These are phyloP conservation scores for Erodium maritimum DNA, from an alignment of 345 rosid genomes.

Conservation along the genomic window DNA sequence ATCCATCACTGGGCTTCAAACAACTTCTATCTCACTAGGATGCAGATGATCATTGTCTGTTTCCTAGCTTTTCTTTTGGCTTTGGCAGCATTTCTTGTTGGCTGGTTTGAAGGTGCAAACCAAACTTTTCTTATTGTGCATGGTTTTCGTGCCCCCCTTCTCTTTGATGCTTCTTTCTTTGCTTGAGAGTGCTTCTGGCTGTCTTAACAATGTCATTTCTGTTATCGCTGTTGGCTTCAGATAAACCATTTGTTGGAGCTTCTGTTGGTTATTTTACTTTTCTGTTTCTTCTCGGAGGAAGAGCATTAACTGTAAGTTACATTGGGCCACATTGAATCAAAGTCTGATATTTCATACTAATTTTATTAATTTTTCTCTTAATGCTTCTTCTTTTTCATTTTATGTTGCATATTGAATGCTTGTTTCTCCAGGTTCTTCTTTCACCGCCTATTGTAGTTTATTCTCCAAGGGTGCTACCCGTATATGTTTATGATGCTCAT, in stretches of 20 bases:
- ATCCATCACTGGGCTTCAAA: slow-evolving; percentile 97
- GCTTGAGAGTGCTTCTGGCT: not conserved
- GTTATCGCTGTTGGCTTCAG: slow-evolving; percentile 29
- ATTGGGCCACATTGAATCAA: not conserved
- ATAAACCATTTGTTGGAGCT: slow-evolving; percentile 92
- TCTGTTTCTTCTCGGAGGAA: slow-evolving; percentile 88
- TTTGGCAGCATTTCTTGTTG: slow-evolving; percentile 95
- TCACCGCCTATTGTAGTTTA: slow-evolving; percentile 99
- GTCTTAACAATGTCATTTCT: slow-evolving; percentile 11
- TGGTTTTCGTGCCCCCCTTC: not conserved
- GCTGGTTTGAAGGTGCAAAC: slow-evolving; percentile 66
- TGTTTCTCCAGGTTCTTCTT: slow-evolving; percentile 73
- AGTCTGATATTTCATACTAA: slow-evolving; percentile 4
- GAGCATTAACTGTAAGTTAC: slow-evolving; percentile 82
- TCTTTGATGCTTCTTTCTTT: not conserved
- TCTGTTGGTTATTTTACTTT: slow-evolving; percentile 97
- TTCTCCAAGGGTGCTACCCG: slow-evolving; percentile 96
- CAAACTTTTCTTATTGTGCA: not conserved
- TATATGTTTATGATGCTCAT: slow-evolving; percentile 95
- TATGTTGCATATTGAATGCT: slow-evolving; percentile 5
- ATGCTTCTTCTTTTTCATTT: slow-evolving; percentile 4
- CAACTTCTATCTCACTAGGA: slow-evolving; percentile 93
- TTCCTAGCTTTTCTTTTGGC: slow-evolving; percentile 91
- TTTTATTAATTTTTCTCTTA: not conserved
- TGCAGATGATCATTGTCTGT: slow-evolving; percentile 75